Base-by-base conservation (phyloP, 2,329 filamentous ascomycete genomes). In the Aspergillus sp. region DNA sequence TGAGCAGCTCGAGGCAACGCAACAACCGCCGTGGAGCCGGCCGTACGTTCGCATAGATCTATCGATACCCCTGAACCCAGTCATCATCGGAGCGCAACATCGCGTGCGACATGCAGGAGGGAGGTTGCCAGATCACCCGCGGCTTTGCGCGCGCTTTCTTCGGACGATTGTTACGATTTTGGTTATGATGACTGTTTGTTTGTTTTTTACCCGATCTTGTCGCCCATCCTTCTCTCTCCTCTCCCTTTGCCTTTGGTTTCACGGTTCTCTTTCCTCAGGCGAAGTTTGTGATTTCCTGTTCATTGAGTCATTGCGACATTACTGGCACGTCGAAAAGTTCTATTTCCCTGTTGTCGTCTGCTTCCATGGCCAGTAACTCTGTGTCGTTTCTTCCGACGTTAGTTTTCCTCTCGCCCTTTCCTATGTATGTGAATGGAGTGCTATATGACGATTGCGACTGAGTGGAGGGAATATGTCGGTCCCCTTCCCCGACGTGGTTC, bases 11-110 rank as follows among this genome's bases (percentile, higher is more conserved):
- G 52, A 74, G 69, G 59, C 70, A 68, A 61, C 73, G 73, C 62
- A 74, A 67, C 65, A 74, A 70, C 62, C 73, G 75, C 56, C 73
- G 75, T 55, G 72, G 73, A 54, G 53, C 63, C 52, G 65, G 69
- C 53, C 67, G 73, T 60, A 68, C 67, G 52, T 66, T 72, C 58
- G 70, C 68, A 62, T 74, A 73, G 63, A 72, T 62, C 50, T 61
- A 59, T 67, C 61, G 65, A 70, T 70, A 69, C 65, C 66, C 57
- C 58, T 57, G 48, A 63, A 59, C 51, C 47, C 57, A 49, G 55
- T 55, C 52, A 54, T 59, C 56, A 52, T 47, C 52, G 38, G 50
- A 57, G 53, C 52, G 36, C 54, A 56, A 47, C 49, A 49, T 54
- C 51, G 46, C 54, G 45, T 20, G 32, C 22, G 33, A 17, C 45